phyloP scores from a whole-genome alignment of 768 basidiomycete genomes.

The Exidia glandulosa region DNA sequence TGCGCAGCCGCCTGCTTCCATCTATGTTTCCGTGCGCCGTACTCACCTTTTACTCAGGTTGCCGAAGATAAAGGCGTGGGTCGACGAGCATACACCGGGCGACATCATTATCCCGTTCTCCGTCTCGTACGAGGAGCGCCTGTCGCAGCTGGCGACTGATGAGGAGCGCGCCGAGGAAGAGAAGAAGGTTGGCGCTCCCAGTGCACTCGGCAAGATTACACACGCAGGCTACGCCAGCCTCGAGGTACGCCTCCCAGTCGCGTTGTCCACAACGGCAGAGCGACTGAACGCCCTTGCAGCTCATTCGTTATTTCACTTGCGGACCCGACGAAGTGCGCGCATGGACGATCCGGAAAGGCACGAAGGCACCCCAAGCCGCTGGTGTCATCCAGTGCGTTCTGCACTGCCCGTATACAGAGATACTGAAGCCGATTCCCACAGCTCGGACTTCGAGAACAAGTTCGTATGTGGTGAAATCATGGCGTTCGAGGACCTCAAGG shows the following conservation, averaged over 20 bases:
- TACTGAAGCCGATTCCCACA: conserved; percentile 15
- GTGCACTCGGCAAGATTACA: conserved; percentile 85
- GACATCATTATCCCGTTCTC: conserved; percentile 96
- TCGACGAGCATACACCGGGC: conserved; percentile 91
- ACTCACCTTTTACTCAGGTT: no score
- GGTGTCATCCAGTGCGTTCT: conserved; percentile 87
- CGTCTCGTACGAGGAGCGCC: conserved; percentile 87
- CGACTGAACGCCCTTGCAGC: conserved; percentile 27
- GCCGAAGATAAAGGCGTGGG: conserved; percentile 96
- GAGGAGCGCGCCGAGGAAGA: conserved; percentile 75
- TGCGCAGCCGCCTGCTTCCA: conserved; percentile 1
- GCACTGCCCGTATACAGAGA: background rate
- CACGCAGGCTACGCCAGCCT: conserved; percentile 85
- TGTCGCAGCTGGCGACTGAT: conserved; percentile 40
- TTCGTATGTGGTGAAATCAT: conserved; percentile 98
- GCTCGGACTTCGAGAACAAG: conserved; percentile 95
- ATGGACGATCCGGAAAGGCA: conserved; percentile 92
- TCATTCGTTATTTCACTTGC: conserved; percentile 95
- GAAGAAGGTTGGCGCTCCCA: conserved; percentile 59
- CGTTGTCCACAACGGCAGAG: background rate
- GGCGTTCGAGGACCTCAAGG: conserved; percentile 80
- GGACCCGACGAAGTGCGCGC: conserved; percentile 95
- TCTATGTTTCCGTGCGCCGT: background rate
- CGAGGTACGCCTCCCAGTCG: conserved; percentile 39
- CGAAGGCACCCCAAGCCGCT: conserved; percentile 93